phyloP scores from a whole-genome alignment of 768 basidiomycete species.

The Scleroderma citrinum region DNA sequence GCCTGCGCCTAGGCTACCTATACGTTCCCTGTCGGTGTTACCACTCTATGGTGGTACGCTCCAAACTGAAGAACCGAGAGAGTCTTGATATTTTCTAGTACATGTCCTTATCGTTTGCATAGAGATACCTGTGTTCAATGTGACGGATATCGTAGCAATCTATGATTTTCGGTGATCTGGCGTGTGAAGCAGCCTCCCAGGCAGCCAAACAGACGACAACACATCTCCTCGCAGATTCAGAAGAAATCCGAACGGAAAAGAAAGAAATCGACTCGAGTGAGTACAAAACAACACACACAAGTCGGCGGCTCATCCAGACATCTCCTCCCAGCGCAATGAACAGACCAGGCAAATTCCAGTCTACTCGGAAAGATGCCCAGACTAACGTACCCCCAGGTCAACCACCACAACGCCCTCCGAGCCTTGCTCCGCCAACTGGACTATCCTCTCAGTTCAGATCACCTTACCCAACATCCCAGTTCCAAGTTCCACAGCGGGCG shows the following conservation, averaged over 20 bases:
- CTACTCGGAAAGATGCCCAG: conserved; percentile 8
- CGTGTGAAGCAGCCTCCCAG: not conserved
- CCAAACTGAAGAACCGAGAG: not conserved
- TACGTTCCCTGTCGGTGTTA: conserved; percentile 75
- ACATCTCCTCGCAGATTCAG: not conserved
- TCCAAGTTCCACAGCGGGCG: conserved; percentile 22
- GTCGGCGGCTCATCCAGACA: not conserved
- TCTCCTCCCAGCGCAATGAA: conserved; percentile 37
- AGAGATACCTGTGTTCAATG: no score
- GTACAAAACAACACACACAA: not conserved
- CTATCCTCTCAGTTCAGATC: conserved; percentile 61
- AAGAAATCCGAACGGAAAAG: conserved; percentile 12
- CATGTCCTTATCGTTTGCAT: not conserved
- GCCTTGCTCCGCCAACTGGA: conserved; percentile 57
- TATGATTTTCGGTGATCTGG: not conserved
- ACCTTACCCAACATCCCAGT: conserved; percentile 37
- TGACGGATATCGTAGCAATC: no score
- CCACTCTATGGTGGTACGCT: conserved; percentile 49
- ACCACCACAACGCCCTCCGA: conserved; percentile 78
- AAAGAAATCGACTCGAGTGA: conserved; percentile 7
- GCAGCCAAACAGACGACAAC: not conserved
- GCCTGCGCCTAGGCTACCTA: conserved; percentile 45
- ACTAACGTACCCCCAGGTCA: conserved; percentile 47
- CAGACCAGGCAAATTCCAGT: conserved; percentile 43
- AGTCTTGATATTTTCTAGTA: not conserved